Percentiles rank a stretch among this genome's conserved stretches.
These are phyloP conservation scores for Ceratocystis cubensis DNA, from an alignment of 2,329 filamentous ascomycete genomes.

Conservation along the genomic window DNA sequence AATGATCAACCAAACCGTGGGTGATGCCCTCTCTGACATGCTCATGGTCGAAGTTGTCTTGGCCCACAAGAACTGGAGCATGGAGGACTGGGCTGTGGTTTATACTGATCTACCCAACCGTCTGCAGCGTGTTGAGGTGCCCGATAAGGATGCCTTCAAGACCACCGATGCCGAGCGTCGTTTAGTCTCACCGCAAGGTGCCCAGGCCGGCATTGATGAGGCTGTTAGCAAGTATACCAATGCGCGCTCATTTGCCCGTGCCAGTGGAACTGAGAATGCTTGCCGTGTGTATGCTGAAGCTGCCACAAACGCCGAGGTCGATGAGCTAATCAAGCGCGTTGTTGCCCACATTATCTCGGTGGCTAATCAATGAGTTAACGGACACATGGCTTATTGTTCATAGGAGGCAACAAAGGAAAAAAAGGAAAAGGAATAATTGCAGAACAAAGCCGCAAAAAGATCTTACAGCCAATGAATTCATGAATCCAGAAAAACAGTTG, in stretches of 20 bases:
- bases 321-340: conserved; percentile 78
- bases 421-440: conserved; percentile 3
- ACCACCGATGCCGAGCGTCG: conserved; percentile 86
- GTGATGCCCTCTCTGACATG: conserved; percentile 91
- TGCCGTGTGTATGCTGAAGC: conserved; percentile 95
- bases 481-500: neutral
- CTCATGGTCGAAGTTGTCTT: conserved; percentile 92
- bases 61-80: conserved; percentile 83
- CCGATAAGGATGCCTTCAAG: conserved; percentile 76
- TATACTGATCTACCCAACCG: conserved; percentile 92
- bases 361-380: conserved; percentile 13
- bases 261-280: conserved; percentile 90
- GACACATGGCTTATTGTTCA: conserved; percentile 38
- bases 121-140: conserved; percentile 83
- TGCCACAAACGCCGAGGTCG: conserved; percentile 74
- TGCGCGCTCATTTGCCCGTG: conserved; percentile 79
- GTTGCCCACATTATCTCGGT: conserved; percentile 47
- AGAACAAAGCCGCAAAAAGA: neutral
- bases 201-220: conserved; percentile 76
- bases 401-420: conserved; percentile 7
- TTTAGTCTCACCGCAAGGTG: conserved; percentile 63
- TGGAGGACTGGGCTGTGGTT: conserved; percentile 81
- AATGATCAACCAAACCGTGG: conserved; percentile 95
- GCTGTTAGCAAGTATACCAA: conserved; percentile 83
- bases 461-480: neutral